Conservation (phyloP, 768 basidiomycete genomes). For the Grammothele lineata region DNA sequence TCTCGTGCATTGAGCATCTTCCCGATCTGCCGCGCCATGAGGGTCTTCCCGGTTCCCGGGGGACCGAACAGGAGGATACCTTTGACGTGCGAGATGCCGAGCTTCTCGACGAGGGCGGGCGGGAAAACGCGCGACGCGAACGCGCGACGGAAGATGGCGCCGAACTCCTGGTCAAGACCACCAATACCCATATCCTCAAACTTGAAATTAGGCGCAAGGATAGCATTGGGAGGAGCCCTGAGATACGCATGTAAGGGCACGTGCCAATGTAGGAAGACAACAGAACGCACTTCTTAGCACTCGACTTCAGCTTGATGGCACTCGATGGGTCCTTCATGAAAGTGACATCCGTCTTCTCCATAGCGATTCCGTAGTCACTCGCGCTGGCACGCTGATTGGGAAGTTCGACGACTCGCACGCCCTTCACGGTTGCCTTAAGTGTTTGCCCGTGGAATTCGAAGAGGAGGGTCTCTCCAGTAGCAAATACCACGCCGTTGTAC, state of each 20-base stretch:
- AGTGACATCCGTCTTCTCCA: slow-evolving; percentile 89
- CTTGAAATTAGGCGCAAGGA: slow-evolving; percentile 97
- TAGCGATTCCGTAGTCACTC: slow-evolving; percentile 64
- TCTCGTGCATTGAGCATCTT: slow-evolving; percentile 98
- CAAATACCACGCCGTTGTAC: slow-evolving; percentile 69
- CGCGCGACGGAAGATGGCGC: slow-evolving; percentile 95
- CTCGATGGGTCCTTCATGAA: slow-evolving; percentile 82
- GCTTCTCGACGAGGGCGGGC: slow-evolving; percentile 91
- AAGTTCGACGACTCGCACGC: slow-evolving; percentile 56
- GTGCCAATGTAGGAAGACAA: background rate
- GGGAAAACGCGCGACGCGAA: slow-evolving; percentile 99
- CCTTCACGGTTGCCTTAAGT: slow-evolving; percentile 65
- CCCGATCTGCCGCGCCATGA: slow-evolving; percentile 97
- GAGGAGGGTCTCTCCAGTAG: slow-evolving; percentile 62
- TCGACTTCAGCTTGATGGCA: slow-evolving; percentile 86
- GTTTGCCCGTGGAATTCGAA: slow-evolving; percentile 90
- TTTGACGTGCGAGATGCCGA: slow-evolving; percentile 98
- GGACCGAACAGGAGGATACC: slow-evolving; percentile 97
- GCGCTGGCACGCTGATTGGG: slow-evolving; percentile 46
- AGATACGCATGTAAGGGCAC: background rate
- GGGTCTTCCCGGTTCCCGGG: slow-evolving; percentile 97
- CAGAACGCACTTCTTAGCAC: slow-evolving; percentile 72
- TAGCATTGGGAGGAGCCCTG: slow-evolving; percentile 89
- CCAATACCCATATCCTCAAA: slow-evolving; percentile 99
- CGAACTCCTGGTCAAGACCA: slow-evolving; percentile 92